phyloP scores from a whole-genome alignment of 306 rosid genomes.

The Psophocarpus tetragonolobus region DNA sequence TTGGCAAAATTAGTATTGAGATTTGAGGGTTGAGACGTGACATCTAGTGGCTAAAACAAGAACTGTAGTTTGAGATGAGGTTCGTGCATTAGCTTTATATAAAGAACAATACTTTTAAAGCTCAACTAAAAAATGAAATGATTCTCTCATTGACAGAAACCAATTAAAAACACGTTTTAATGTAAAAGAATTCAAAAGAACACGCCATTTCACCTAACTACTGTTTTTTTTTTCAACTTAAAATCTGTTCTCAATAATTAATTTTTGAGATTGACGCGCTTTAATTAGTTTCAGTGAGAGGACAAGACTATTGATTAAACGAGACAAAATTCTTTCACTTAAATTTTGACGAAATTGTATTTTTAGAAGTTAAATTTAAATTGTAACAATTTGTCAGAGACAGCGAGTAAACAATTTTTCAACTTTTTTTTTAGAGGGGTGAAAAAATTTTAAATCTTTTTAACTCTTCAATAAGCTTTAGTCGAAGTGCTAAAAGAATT shows the following conservation, averaged over 20 bases:
- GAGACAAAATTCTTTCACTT: background rate
- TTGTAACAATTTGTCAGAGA: too few relatives aligned
- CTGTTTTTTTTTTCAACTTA: background rate
- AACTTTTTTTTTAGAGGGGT: too few relatives aligned
- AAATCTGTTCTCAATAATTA: background rate
- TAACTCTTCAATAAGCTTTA: too few relatives aligned
- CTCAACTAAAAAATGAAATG: constrained; percentile 12
- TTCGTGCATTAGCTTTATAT: constrained; percentile 27
- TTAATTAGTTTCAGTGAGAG: background rate
- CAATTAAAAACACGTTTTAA: background rate
- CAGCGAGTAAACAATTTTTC: too few relatives aligned
- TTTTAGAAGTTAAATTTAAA: background rate
- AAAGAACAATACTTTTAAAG: constrained; percentile 24
- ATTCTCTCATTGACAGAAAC: constrained; percentile 12
- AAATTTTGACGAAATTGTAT: background rate
- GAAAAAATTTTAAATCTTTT: too few relatives aligned
- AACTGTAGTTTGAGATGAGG: constrained; percentile 25
- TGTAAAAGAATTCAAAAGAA: background rate
- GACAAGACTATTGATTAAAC: background rate
- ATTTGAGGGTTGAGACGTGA: too few relatives aligned
- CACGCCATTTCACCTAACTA: background rate
- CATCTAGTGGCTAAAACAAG: constrained; percentile 28
- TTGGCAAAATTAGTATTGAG: background rate
- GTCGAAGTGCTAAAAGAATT: too few relatives aligned
- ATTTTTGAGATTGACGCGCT: background rate